These are phyloP conservation scores for Dryadomyces sulphureus DNA, from an alignment of 2,329 filamentous ascomycete genomes.

Conservation along the genomic window DNA sequence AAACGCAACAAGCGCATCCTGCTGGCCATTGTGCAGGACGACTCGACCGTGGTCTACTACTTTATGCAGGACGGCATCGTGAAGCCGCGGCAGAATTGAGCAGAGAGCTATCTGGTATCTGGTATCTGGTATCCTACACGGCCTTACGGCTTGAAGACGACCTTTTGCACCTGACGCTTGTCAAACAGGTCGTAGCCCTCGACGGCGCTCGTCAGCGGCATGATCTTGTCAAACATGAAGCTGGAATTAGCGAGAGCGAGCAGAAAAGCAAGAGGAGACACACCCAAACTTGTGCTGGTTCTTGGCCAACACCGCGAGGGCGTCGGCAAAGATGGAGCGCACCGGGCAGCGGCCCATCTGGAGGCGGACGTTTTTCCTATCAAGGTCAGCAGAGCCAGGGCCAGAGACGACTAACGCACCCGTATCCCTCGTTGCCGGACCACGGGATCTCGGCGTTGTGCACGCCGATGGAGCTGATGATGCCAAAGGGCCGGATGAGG, in stretches of 20 bases:
- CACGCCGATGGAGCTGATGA: slow-evolving; percentile 61
- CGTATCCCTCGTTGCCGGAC: slow-evolving; percentile 47
- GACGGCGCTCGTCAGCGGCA: slow-evolving; percentile 51
- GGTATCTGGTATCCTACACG: not conserved
- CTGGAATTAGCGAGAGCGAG: slow-evolving; percentile 20
- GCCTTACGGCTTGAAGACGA: slow-evolving; percentile 45
- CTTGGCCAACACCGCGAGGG: slow-evolving; percentile 48
- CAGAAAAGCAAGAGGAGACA: slow-evolving; percentile 13
- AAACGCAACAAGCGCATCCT: slow-evolving; percentile 51
- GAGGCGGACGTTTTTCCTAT: slow-evolving; percentile 53
- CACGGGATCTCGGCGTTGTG: slow-evolving; percentile 62
- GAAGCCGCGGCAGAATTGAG: slow-evolving; percentile 66
- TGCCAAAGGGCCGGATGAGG: slow-evolving; percentile 55
- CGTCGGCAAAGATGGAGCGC: slow-evolving; percentile 51
- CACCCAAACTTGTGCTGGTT: slow-evolving; percentile 54
- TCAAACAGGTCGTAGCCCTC: slow-evolving; percentile 60
- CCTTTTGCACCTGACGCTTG: slow-evolving; percentile 59
- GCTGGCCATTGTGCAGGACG: slow-evolving; percentile 61
- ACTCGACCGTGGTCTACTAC: slow-evolving; percentile 76
- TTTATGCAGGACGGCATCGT: slow-evolving; percentile 76
- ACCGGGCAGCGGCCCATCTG: slow-evolving; percentile 70
- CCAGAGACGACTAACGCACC: slow-evolving; percentile 19
- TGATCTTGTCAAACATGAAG: slow-evolving; percentile 65
- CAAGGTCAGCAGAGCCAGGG: not conserved
- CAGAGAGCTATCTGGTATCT: not conserved